Evolutionary conservation across 2,329 filamentous ascomycete species (phyloP), one percentile per base, ranked within the genome.

Genomic region (Fusarium heterosporum): DNA sequence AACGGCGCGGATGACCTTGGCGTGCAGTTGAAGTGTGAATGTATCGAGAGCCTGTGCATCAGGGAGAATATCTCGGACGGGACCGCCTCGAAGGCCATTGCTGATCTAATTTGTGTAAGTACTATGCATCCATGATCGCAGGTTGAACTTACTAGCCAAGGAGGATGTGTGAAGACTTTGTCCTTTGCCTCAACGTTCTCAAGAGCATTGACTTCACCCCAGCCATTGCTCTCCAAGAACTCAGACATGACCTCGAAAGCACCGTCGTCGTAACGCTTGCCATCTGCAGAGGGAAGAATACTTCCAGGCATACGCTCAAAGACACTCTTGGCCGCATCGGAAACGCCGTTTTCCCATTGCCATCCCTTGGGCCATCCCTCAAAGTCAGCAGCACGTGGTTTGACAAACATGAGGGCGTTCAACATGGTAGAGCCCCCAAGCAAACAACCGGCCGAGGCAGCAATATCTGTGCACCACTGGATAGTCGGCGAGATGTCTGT

Each of bases 361-460:
- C 90, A 93, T 25, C 89, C 90, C 6, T 78, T 70, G 1, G 90
- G 90, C 79, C 91, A 93, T 72, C 89, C 88, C 73, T 85, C 82
- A 73, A 92, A 88, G 82, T 90, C 92, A 73, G 92, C 90, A 13
- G 80, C 74, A 6, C 84, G 81, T 53, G 89, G 85, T 1, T 89
- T 84, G 79, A 87, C 87, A 85, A 86, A 90, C 87, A 88, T 90
- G 19, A 91, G 79, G 19, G 87, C 89, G 49, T 89, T 86, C 67
- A 91, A 89, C 71, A 90, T 81, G 32, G 87, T 87, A 30, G 86
- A 84, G 13, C 88, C 87, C 56, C 90, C 89, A 40, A 92, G 83
- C 47, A 91, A 81, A 66, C 90, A 92, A 12, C 88, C 90, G 6
- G 88, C 71, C 0, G 62, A 59, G 16, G 52, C 62, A 16, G 61